Percentiles rank a stretch among this genome's conserved stretches.
Evolutionary conservation across 768 basidiomycete genomes (phyloP).

Genomic region (Termitomyces sp.): DNA sequence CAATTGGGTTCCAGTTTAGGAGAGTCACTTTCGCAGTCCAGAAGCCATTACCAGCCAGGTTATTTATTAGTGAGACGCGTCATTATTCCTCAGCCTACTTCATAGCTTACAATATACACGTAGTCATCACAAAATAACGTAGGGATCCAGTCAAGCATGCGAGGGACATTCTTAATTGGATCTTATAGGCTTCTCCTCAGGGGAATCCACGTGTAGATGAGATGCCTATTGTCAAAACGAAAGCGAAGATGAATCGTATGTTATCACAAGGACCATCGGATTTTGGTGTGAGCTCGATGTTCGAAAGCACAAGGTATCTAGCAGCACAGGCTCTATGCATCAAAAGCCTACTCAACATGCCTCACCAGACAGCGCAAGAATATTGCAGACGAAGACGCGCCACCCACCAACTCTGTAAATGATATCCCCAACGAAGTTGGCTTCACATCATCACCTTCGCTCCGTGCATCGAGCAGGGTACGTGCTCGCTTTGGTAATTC

Average conservation of each 20-base stretch:
- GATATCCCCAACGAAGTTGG: constrained; percentile 63
- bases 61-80: constrained; percentile 63
- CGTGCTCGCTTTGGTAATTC: constrained; percentile 14
- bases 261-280: constrained; percentile 55
- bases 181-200: constrained; percentile 38
- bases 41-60: constrained; percentile 75
- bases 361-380: constrained; percentile 49
- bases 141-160: constrained; percentile 6
- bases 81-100: neutral
- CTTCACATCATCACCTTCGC: constrained; percentile 30
- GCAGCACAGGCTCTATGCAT: neutral
- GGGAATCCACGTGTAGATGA: constrained; percentile 65
- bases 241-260: constrained; percentile 73
- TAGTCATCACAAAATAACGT: constrained; percentile 55
- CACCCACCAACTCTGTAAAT: constrained; percentile 67
- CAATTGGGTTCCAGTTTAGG: constrained; percentile 47
- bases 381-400: constrained; percentile 73
- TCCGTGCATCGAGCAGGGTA: constrained; percentile 37
- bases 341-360: neutral
- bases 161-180: neutral
- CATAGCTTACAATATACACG: neutral
- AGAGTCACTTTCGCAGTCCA: constrained; percentile 66
- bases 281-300: constrained; percentile 84
- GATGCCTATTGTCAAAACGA: constrained; percentile 68
- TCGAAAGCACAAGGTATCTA: constrained; percentile 60